Evolutionary conservation across 2,329 filamentous ascomycete genomes (phyloP).

Genomic region (Neophaeococcomyces mojaviensis): DNA sequence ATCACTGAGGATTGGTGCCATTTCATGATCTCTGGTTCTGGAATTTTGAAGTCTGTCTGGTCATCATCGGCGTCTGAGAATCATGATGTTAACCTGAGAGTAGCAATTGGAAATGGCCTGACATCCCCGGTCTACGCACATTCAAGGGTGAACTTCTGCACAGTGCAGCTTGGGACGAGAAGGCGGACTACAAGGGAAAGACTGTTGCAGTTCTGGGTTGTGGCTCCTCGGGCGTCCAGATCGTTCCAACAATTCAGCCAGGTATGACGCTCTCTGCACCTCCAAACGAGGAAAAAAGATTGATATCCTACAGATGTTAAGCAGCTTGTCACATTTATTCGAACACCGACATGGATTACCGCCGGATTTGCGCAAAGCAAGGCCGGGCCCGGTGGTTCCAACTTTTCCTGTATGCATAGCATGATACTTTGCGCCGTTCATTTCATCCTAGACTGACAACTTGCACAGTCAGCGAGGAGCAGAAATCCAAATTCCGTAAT

Average conservation of each 20-base stretch:
- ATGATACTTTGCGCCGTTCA: constrained; percentile 34
- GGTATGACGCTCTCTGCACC: too few relatives aligned
- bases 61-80: constrained; percentile 23
- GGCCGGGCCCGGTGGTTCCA: constrained; percentile 38
- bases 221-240: constrained; percentile 22
- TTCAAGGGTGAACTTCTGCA: constrained; percentile 25
- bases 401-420: constrained; percentile 39
- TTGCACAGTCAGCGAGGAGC: constrained; percentile 36
- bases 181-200: constrained; percentile 22
- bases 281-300: too few relatives aligned
- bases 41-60: constrained; percentile 25
- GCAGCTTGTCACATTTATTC: constrained; percentile 15
- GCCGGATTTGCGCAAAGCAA: constrained; percentile 14
- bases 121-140: constrained; percentile 22
- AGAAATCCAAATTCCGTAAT: constrained; percentile 35
- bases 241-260: constrained; percentile 32
- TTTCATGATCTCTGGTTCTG: constrained; percentile 37
- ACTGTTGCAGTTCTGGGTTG: constrained; percentile 22
- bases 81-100: too few relatives aligned
- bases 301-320: constrained; percentile 21
- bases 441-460: constrained; percentile 38
- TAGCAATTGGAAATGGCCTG: constrained; percentile 23
- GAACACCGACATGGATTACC: constrained; percentile 17
- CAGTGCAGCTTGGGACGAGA: constrained; percentile 23
- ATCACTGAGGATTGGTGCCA: constrained; percentile 40